Base-by-base conservation (phyloP, 208 protist genomes). In the Strigomonas culicis region DNA sequence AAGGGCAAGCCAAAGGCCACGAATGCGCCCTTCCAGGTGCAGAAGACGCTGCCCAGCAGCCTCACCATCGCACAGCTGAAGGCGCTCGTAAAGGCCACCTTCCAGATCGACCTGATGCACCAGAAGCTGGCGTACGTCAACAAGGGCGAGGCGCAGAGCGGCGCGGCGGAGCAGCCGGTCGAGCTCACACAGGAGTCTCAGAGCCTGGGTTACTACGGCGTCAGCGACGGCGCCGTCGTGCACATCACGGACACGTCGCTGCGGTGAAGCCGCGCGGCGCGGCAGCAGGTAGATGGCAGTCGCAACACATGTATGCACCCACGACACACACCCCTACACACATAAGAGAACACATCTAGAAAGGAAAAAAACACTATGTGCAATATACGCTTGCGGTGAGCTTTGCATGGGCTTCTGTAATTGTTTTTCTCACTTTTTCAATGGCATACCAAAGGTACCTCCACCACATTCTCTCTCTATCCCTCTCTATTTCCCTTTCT, bases 51-150 rank as follows among this genome's bases (percentile, higher is more conserved):
- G 39, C 90, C 90, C 6, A 95, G 83, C 76, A 84, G 67, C 17
- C 61, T 96, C 36, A 90, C 79, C 0, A 66, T 96, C 4, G 81
- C 75, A 19, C 91, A 92, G 72, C 71, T 96, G 13, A 93, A 93
- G 76, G 71, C 85, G 17, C 72, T 96, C 43, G 22, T 92, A 25
- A 75, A 77, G 49, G 73, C 75, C 6, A 21, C 88, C n/a, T 96
- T 92, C 60, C 77, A 84, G 55, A 66, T 96, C 25, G 74, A 84
- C 8, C 80, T 79, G 21, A 61, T 72, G 19, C 62, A 92, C 47
- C 84, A 92, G 63, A 39, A 70, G 44, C 50, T 96, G 13, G 78
- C 77, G 25, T 95, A 81, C 64, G 46, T 51, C 21, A 72, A 75
- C 59, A 82, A 73, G 47, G 82, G 84, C 15, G 84, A 93, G 60